Evolutionary conservation across 371 early-diverging fungal species (phyloP), one percentile per base, ranked within the genome.

Genomic region (Blakeslea trispora): DNA sequence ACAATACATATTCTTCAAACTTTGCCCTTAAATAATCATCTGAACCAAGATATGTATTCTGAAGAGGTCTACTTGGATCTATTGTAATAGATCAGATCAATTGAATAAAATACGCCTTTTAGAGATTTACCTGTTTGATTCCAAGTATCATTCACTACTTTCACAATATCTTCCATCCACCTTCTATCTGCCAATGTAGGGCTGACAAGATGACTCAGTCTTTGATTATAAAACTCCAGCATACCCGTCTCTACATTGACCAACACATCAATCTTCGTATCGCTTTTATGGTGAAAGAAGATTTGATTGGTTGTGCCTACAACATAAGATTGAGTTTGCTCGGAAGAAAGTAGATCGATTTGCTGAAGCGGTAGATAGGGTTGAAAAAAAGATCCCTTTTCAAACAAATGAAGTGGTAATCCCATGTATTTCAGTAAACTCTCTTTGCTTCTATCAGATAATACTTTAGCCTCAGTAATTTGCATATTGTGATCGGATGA

Each of bases 341-440:
- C 77, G 11, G 87, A 79, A 39, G 83, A 83, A 0, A 91, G 59
- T 57, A 84, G 85, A 48, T 93, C 91, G 22, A 93, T 89, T 63
- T 93, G 93, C 57, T 93, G 93, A 10, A 93, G 69, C 11, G 93
- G 92, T 43, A 91, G 70, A 59, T 93, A 93, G 9, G 93, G 93
- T 53, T 91, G 92, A 57, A 91, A 91, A 48, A 92, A 90, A 0
- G 85, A 79, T 0, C 89, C 89, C 69, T 87, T 79, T 45, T 87
- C 90, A 69, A 91, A 92, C 8, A 91, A 69, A 40, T 82, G 68
- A 13, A 92, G 65, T 19, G 93, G 93, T 18, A 89, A 64, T 11
- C 90, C 88, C 63, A 83, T 75, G 32, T 81, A 81, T 31, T 75
- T 69, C 47, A 82, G 61, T 24, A 81, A 61, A 28, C 78, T 77